Evolutionary conservation across 805 yeast genomes (phyloP), one percentile per base, ranked within the genome.

Genomic region (Candida ortonii): DNA sequence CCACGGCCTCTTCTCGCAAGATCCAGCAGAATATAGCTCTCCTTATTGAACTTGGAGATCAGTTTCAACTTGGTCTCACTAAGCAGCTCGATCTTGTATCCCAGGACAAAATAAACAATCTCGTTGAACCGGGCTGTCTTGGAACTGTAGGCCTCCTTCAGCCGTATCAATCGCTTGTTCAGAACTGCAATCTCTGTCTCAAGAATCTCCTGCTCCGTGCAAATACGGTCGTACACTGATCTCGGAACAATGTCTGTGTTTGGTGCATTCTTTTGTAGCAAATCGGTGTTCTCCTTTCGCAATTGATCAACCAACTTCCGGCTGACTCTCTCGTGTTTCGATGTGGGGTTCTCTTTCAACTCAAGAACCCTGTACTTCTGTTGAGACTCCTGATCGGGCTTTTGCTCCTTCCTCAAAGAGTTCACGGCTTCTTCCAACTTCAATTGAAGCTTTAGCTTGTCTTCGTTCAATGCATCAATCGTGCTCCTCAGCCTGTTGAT

Each of bases 41-140:
- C 38, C 10, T 23, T 28, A 27, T 43, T 39, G 53, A 47, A 43
- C 52, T 33, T 33, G 12, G 44, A 36, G 4, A 43, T 59, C 49
- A 79, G 62, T 59, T 82, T 65, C 49, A 81, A 65, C 64, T 75
- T 63, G 54, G 72, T 58, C 62, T 77, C 64, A 45, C 69, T 65
- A 53, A 78, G 57, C 44, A 85, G 80, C 51, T 84, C 94, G 16
- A 87, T 61, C 29, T 73, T 71, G 56, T 76, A 86, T 0, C 96
- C 96, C 33, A 88, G 67, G 18, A 82, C 67, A 4, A 79, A 67
- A 35, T 78, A 74, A 0, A 86, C 77, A 1, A 81, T 73, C 20
- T 79, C 76, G 22, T 86, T 64, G 33, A 84, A 80, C 50, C 84
- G 89, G 20, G 69, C 59, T n/a, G 90, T 78, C 53, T 84, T 83